Evolutionary conservation across 2,329 filamentous ascomycete species (phyloP), one percentile per base, ranked within the genome.

Genomic region (Aureobasidium sp.): DNA sequence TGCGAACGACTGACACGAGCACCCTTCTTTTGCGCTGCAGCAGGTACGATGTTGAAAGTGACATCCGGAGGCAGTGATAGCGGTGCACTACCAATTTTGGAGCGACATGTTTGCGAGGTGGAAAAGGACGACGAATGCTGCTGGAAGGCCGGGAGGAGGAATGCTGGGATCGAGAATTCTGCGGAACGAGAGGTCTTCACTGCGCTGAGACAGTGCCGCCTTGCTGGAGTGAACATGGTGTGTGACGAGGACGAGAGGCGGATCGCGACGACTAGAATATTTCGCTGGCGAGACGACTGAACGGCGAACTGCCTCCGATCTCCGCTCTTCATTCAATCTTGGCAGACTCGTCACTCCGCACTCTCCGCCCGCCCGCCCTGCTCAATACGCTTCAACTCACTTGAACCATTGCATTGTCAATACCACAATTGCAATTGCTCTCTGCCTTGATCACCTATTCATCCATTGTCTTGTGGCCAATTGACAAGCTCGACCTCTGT

Each of bases 11-110:
- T 83, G 34, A 79, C 79, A 35, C 80, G 83, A 51, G 74, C 71
- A 57, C 79, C 76, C 59, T 70, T 75, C 64, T 74, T 73, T 25
- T 75, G 63, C 3, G 83, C 79, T 56, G 89, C 79, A 3, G 68
- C 66, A 56, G 86, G 79, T 55, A 90, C 72, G 10, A 80, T 73
- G 37, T 71, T 73, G 58, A 98, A 76, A 48, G 85, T 85, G 54
- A 98, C 93, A 58, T 88, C 87, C 0, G 87, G 84, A 1, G 91
- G 91, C 27, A 95, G 77, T 52, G 88, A 84, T 50, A 95, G 79
- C 21, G 87, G 80, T 56, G 86, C 86, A 62, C 83, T 79, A 62
- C 93, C 93, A 58, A 98, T 85, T 76, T 96, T 93, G 39, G 91
- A 96, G 55, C 76, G 72, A 61, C 78, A 76, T 66, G 72, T 70